These are phyloP conservation scores for Friedmanniomyces simplex DNA, from an alignment of 495 filamentous ascomycete species.

Conservation along the genomic window DNA sequence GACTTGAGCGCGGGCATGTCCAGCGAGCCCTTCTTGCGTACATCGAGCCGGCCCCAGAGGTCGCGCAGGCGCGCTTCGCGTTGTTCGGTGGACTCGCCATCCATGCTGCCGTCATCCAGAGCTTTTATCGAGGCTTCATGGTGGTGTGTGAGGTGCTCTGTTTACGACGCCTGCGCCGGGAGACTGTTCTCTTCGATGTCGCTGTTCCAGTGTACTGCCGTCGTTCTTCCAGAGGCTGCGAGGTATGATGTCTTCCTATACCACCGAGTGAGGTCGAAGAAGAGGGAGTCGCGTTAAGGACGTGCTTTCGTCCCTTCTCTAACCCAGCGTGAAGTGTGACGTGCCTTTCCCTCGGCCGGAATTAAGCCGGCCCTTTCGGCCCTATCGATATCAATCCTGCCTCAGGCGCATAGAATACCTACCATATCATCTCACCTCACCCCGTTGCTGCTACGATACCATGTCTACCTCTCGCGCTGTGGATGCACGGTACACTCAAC, in stretches of 20 bases:
- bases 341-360: background rate
- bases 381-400: background rate
- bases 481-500: too few relatives aligned
- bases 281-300: background rate
- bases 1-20: conserved; percentile 73
- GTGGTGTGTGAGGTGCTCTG: background rate
- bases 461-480: too few relatives aligned
- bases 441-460: too few relatives aligned
- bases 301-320: background rate
- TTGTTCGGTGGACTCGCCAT: conserved; percentile 43
- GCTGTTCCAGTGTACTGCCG: background rate
- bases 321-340: background rate
- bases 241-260: background rate
- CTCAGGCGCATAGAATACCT: background rate
- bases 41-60: conserved; percentile 74
- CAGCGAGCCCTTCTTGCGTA: conserved; percentile 61
- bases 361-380: background rate
- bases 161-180: background rate
- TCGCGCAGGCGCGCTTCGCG: conserved; percentile 66
- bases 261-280: too few relatives aligned
- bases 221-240: background rate
- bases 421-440: background rate
- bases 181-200: background rate
- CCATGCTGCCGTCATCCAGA: conserved; percentile 24
- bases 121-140: conserved; percentile 16